Base-by-base conservation (phyloP, 768 basidiomycete species). In the Boletus pseudo-olivaceus region DNA sequence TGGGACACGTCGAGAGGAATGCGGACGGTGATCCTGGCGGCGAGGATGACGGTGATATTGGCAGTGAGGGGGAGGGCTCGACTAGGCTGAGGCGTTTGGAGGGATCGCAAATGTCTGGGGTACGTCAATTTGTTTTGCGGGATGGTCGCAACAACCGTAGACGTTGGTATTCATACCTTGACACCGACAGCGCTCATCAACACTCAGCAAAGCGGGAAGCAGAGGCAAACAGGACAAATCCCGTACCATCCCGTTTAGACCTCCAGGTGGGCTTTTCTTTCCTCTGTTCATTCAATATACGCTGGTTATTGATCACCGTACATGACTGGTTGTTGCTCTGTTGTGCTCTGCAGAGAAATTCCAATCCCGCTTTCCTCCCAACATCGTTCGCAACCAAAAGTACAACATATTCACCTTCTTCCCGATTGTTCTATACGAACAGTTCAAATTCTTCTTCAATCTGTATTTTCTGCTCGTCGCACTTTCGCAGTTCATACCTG, bases 381-480 rank as follows among this genome's bases (percentile, higher is more conserved):
- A 99, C 72, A 86, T 88, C 45, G 91, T 97, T 52, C 87, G 91
- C 62, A 99, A 99, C 64, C 96, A 98, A 72, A 99, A 99, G 76
- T 98, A 98, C 79, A 96, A 95, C 68, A 78, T 90, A 50, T 82
- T 92, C 74, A 93, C 91, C n/a, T 99, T 99, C 78, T 81, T 99
- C 10, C 97, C 97, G 4, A 82, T 98, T 60, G 95, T 98, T 42
- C 84, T 98, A 69, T 98, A 98, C 71, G 95, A 98, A 70, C 96
- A 98, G 70, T 99, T 98, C 87, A 98, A 98, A 73, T 98, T 96
- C 79, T 99, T 99, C 77, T 98, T 97, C 84, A 99, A 98, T 68
- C 80, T 98, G 7, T 99, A 98, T 72, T 99, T 99, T 68, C 82
- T 98, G 11, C 85, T 98, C 23, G 97, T 99, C 35, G 97, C 97